Base-by-base conservation (phyloP, 192 early-diverging fungal species). In the Irineochytrium annulatum region DNA sequence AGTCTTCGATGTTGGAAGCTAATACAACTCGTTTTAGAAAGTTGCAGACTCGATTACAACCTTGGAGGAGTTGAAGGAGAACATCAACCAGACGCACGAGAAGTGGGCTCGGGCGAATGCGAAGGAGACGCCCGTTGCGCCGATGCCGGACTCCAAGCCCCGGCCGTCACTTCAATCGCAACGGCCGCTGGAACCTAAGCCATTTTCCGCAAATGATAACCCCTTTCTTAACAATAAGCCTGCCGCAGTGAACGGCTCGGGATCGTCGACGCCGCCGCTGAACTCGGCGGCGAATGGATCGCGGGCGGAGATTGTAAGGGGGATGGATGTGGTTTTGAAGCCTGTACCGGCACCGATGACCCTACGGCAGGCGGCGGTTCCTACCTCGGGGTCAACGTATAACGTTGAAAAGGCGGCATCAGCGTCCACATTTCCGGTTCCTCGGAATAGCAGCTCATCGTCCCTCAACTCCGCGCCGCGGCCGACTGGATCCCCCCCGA, bases 21-120 rank as follows among this genome's bases (percentile, higher is more conserved):
- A 19, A 37, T 37, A 27, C 29, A 41, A 58, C 27, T 39, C 27
- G n/a, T 30, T 29, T 20, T 43, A 61, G 68, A 62, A 62, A 56
- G 30, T 63, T 13, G 20, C 13, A 8, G 28, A 13, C 17, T 60
- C 54, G 33, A 20, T 74, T 26, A 28, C 59, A 2, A 51, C 53
- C 17, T 24, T 78, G 16, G 69, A 71, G 45, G 27, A 39, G 22
- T 52, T 78, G 13, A 72, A 74, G 43, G 45, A 22, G 33, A 24
- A 28, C 20, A 28, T 75, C 24, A 55, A 70, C 35, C 35, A 44
- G 0, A 34, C 34, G 19, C 52, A 70, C 37, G 39, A 54, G n/a
- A 46, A 62, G 30, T 66, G 59, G 67, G 16, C 19, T 8, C 31
- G 22, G n/a, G 37, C 37, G n/a, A 34, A 49, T 6, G 11, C 11